A percentile compares a stretch with the other conserved stretches of the same genome.
Conservation (phyloP, 495 filamentous ascomycete genomes). For the Neurospora discreta region DNA sequence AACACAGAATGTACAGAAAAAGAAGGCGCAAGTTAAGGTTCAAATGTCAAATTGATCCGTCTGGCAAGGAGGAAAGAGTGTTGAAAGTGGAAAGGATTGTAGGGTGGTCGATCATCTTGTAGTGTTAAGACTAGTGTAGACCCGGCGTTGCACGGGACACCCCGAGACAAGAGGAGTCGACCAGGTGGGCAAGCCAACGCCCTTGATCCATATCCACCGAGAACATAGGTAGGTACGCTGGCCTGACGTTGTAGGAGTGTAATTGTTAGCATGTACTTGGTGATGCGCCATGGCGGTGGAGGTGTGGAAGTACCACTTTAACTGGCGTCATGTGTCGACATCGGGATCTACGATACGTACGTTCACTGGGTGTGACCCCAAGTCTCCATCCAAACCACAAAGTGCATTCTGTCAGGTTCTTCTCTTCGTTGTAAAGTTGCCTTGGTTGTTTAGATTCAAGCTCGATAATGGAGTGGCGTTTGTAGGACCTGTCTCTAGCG, state of each 20-base stretch:
- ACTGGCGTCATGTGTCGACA: conserved; percentile 2
- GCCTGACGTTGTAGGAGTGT: neutral
- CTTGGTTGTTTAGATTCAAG: neutral
- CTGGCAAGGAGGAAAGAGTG: neutral
- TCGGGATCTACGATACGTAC: neutral
- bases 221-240: neutral
- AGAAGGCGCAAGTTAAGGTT: neutral
- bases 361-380: neutral
- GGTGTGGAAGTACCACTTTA: conserved; percentile 7
- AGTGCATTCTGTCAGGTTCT: neutral
- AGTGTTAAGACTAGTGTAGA: neutral
- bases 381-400: neutral
- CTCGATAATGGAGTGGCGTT: neutral
- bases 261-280: conserved; percentile 5
- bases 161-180: neutral
- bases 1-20: neutral
- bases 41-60: neutral
- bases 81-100: neutral
- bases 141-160: neutral
- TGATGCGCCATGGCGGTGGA: neutral
- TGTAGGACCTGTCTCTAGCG: neutral
- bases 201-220: neutral
- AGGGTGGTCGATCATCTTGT: neutral
- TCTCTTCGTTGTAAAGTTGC: neutral
- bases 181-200: neutral